Base-by-base conservation (phyloP, 2,329 filamentous ascomycete genomes). In the Shiraia sp. region DNA sequence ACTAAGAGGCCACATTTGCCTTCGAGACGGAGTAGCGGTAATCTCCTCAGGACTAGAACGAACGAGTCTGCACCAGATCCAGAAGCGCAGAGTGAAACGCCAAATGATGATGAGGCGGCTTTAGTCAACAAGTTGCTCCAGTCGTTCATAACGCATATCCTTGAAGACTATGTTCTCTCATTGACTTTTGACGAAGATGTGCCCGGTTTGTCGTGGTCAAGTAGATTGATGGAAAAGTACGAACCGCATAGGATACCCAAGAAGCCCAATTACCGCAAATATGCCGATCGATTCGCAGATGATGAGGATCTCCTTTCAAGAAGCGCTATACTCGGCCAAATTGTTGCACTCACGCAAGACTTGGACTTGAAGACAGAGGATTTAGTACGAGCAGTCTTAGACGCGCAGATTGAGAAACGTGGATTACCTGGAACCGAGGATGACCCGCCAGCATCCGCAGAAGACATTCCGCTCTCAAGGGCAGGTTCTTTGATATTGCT, bases 61-160 rank as follows among this genome's bases (percentile, higher is more conserved):
- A 52, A 50, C 6, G 45, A 52, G 13, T 57, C 55, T 4, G 60
- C 63, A 38, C 77, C 78, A 17, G 82, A 85, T 56, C 81, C 81
- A 1, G 82, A 85, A 63, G 75, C 63, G 0, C 73, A 79, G 45
- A 64, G 59, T 10, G 73, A 75, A 12, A 57, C 70, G 1, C 70
- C 72, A 6, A 73, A 70, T 6, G 59, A 63, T 5, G 75, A 76
- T 25, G 87, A 91, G 63, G 72, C 72, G 2, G 78, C 76, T 7
- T 72, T 90, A 47, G 81, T 86, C 57, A 75, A 75, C 25, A 81
- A 79, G 42, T 72, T 92, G 12, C 70, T 92, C 16, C 85, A 89
- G 59, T 83, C 85, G 1, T 91, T 93, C 65, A 76, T 89, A n/a
- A 89, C 86, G 0, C 87, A 88, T 61, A 72, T 91, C 13, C 70